Base-by-base conservation (phyloP, 371 early-diverging fungal genomes). In the Mortierella sp. region DNA sequence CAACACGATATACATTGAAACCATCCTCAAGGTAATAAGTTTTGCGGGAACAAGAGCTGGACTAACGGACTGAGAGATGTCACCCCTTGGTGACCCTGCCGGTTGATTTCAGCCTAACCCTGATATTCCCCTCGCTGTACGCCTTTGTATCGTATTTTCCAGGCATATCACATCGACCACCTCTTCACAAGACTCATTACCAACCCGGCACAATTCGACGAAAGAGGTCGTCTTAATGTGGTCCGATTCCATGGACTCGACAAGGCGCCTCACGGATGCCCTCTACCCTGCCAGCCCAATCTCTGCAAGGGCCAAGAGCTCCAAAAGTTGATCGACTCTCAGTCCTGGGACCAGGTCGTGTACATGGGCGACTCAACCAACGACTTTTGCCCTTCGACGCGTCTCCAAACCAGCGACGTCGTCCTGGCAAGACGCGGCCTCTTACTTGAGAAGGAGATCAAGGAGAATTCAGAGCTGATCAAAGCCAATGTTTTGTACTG, bases 1-100 rank as follows among this genome's bases (percentile, higher is more conserved):
- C 46, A 94, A 94, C 68, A 85, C 87, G 1, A 66, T 90, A 34
- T 92, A 85, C 67, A 93, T 94, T 37, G 87, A 91, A 4, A 84
- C 81, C 21, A 88, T 93, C 50, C 72, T 91, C 32, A 81, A 85
- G 82, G 89, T 88, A 81, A 32, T 12, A 21, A 27, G 12, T 24
- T 49, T 11, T 56, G 0, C 21, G 3, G n/a, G n/a, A n/a, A n/a
- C n/a, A n/a, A n/a, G n/a, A n/a, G n/a, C n/a, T n/a, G n/a, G n/a
- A n/a, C n/a, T n/a, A n/a, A n/a, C n/a, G n/a, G n/a, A n/a, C n/a
- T n/a, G n/a, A n/a, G n/a, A n/a, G n/a, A n/a, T n/a, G n/a, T n/a
- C n/a, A n/a, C n/a, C n/a, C n/a, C n/a, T n/a, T n/a, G n/a, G n/a
- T n/a, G n/a, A n/a, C n/a, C n/a, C n/a, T n/a, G n/a, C n/a, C n/a